Evolutionary conservation across 176 grass and related monocot species (phyloP), one percentile per base, ranked within the genome.

Genomic region (Coix lacrymajobi): DNA sequence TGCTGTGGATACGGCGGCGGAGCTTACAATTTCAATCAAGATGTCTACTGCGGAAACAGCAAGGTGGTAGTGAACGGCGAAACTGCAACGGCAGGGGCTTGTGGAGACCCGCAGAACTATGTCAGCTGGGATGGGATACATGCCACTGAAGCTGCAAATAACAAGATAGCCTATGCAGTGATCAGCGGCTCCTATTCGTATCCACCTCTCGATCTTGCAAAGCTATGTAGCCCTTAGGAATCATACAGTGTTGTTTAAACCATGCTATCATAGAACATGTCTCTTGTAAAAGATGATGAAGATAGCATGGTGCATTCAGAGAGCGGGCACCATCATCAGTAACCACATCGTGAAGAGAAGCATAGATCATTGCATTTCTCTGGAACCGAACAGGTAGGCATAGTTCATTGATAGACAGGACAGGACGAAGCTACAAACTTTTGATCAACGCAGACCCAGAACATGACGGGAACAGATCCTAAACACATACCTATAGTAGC

Each of bases 61-160:
- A 97, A 89, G 65, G 19, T 69, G 65, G 19, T 69, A 31, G 46
- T 95, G 1, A 83, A 91, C 22, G 85, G 92, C 11, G 36, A 54
- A 19, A 76, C 63, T 5, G 26, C 61, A 7, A 93, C 26, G 0
- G 84, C 88, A 1, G 75, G 51, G 30, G 90, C 90, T 38, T 94
- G 92, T 67, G 41, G 9, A 66, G 88, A 94, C 8, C 90, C 92
- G 0, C 67, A 89, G 14, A 89, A 86, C 73, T 93, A 94, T 12
- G 86, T 91, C 58, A 98, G 90, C 77, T 95, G 95, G 92, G 86
- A 98, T 0, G 95, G 92, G 22, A 93, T 98, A 29, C 95, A 95
- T 89, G 75, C 88, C 39, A 94, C 92, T 0, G 90, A 97, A 74
- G 84, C 90, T 71, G 92, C 88, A 45, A 94, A 94, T 39, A 86